These are phyloP conservation scores for Yamadazyma oceani DNA, from an alignment of 1,139 yeast genomes.

Conservation along the genomic window DNA sequence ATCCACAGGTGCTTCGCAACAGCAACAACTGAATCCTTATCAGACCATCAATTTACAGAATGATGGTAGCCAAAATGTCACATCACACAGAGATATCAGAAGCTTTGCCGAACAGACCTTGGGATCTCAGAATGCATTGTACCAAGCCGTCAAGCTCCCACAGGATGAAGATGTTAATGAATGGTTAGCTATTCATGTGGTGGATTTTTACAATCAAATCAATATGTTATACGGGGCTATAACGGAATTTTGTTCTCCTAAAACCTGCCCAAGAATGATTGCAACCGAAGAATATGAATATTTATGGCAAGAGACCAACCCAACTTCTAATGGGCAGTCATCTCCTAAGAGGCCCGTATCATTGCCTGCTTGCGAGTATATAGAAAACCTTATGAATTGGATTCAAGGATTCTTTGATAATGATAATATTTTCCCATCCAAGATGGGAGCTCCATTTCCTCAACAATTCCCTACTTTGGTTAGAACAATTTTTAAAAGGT, in stretches of 20 bases:
- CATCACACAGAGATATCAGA: slow-evolving; percentile 70
- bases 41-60: slow-evolving; percentile 26
- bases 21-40: slow-evolving; percentile 19
- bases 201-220: slow-evolving; percentile 89
- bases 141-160: slow-evolving; percentile 92
- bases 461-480: slow-evolving; percentile 70
- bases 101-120: slow-evolving; percentile 91
- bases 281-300: slow-evolving; percentile 97
- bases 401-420: slow-evolving; percentile 87
- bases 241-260: slow-evolving; percentile 93
- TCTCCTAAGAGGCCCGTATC: slow-evolving; percentile 51
- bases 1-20: no score
- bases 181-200: slow-evolving; percentile 95
- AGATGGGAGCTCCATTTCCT: slow-evolving; percentile 83
- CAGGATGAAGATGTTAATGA: slow-evolving; percentile 89
- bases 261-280: slow-evolving; percentile 91
- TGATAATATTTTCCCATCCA: slow-evolving; percentile 85
- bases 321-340: slow-evolving; percentile 49
- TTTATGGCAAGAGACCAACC: slow-evolving; percentile 81
- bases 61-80: slow-evolving; percentile 36
- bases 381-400: slow-evolving; percentile 93
- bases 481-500: slow-evolving; percentile 82
- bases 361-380: slow-evolving; percentile 90
- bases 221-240: slow-evolving; percentile 96
- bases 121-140: slow-evolving; percentile 87